These are phyloP conservation scores for Juncus effusus DNA, from an alignment of 176 grass and related monocot species.

Conservation along the genomic window DNA sequence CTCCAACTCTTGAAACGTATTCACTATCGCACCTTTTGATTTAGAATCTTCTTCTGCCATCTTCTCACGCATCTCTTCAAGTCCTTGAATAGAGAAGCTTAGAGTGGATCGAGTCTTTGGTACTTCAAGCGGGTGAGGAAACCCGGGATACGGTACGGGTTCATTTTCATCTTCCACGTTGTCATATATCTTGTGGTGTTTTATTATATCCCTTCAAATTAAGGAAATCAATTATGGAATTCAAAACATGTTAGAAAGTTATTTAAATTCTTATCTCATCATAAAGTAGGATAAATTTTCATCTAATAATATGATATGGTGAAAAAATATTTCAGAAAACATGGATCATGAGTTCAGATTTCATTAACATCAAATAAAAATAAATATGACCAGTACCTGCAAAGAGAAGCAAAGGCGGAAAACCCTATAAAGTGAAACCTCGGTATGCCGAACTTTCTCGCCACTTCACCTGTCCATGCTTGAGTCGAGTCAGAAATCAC, in stretches of 20 bases:
- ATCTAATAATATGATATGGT: too few relatives aligned
- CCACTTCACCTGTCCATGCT: slow-evolving; percentile 17
- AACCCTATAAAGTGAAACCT: slow-evolving; percentile 15
- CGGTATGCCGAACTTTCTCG: slow-evolving; percentile 6
- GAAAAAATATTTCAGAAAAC: too few relatives aligned
- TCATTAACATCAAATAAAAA: too few relatives aligned
- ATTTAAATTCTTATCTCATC: too few relatives aligned
- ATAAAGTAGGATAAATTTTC: too few relatives aligned
- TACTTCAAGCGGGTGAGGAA: slow-evolving; percentile 24
- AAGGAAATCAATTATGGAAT: not conserved
- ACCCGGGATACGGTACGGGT: slow-evolving; percentile 2
- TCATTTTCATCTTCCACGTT: not conserved
- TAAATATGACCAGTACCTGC: not conserved
- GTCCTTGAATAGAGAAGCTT: not conserved
- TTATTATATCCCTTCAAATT: not conserved
- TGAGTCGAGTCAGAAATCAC: slow-evolving; percentile 14
- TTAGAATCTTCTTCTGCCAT: not conserved
- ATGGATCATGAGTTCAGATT: too few relatives aligned
- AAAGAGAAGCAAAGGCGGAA: slow-evolving; percentile 13
- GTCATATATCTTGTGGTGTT: not conserved
- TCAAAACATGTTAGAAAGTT: too few relatives aligned
- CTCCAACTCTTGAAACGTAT: slow-evolving; percentile 26
- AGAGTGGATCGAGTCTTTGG: not conserved
- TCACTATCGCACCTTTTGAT: slow-evolving; percentile 12
- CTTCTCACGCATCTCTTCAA: slow-evolving; percentile 3